A percentile compares a stretch with the other conserved stretches of the same genome.
Conservation (phyloP, 2,329 filamentous ascomycete species). For the Fusarium sp. region DNA sequence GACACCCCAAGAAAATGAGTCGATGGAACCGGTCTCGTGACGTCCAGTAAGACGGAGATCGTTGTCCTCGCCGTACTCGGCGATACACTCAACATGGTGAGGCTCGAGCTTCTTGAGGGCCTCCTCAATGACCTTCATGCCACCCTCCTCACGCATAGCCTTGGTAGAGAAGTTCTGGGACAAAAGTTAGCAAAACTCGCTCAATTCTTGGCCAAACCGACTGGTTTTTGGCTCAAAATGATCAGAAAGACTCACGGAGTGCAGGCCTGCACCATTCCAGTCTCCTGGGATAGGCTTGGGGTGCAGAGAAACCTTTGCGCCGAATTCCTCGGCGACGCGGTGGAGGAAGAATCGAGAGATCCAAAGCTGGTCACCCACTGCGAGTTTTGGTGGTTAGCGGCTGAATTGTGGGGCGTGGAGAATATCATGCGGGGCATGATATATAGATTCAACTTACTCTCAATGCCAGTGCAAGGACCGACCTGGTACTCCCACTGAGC, state of each 20-base stretch:
- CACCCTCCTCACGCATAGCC: conserved; percentile 89
- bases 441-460: conserved; percentile 70
- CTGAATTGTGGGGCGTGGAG: background rate
- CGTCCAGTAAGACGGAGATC: conserved; percentile 90
- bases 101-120: conserved; percentile 85
- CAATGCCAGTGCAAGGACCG: conserved; percentile 87
- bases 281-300: conserved; percentile 94
- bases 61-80: conserved; percentile 96
- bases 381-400: conserved; percentile 42
- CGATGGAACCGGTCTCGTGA: conserved; percentile 94
- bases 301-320: conserved; percentile 92
- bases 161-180: conserved; percentile 88
- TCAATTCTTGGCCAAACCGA: background rate
- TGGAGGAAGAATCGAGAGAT: conserved; percentile 83
- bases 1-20: conserved; percentile 89
- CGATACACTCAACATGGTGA: conserved; percentile 86
- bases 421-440: background rate
- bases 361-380: conserved; percentile 97
- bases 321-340: conserved; percentile 95
- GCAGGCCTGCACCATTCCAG: conserved; percentile 96
- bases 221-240: background rate
- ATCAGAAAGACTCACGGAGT: conserved; percentile 54
- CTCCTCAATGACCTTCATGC: conserved; percentile 94
- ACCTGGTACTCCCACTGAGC: conserved; percentile 99
- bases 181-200: background rate